Percentiles rank a stretch among this genome's conserved stretches.
Conservation (phyloP, 2,329 filamentous ascomycete species). For the Alternaria ethzedia region DNA sequence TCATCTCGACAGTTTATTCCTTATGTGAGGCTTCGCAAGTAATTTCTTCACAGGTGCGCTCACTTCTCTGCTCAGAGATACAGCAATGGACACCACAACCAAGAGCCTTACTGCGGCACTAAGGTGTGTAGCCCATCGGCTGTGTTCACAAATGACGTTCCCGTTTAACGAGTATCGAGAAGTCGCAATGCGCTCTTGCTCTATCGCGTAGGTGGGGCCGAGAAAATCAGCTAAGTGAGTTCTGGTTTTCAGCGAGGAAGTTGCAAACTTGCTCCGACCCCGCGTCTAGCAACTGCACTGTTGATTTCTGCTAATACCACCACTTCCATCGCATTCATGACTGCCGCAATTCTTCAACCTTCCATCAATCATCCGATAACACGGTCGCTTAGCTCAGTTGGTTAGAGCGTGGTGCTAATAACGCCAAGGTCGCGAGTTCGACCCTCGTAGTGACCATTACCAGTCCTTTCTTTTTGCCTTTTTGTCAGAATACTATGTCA, state of each 20-base stretch:
- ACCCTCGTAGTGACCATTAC: slow-evolving; percentile 29
- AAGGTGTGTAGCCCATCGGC: background rate
- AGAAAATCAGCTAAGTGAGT: no score
- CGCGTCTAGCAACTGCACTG: background rate
- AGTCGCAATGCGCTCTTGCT: background rate
- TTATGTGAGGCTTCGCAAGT: background rate
- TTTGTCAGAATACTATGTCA: background rate
- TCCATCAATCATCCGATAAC: slow-evolving; percentile 3
- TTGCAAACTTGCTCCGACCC: background rate
- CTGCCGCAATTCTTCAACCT: background rate
- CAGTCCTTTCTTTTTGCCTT: background rate
- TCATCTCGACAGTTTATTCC: background rate
- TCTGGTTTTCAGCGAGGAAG: background rate
- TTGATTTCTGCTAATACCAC: no score
- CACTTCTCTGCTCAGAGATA: no score
- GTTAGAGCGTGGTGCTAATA: slow-evolving; percentile 33
- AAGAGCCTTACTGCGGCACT: no score
- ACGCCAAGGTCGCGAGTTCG: slow-evolving; percentile 30
- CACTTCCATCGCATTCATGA: no score
- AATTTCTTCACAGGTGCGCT: background rate
- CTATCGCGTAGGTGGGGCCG: no score
- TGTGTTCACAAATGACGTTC: background rate
- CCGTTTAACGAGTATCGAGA: background rate
- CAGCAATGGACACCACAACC: no score
- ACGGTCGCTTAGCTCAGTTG: slow-evolving; percentile 31